phyloP scores from a whole-genome alignment of 2,329 filamentous ascomycete genomes.

The Grosmannia huntii region DNA sequence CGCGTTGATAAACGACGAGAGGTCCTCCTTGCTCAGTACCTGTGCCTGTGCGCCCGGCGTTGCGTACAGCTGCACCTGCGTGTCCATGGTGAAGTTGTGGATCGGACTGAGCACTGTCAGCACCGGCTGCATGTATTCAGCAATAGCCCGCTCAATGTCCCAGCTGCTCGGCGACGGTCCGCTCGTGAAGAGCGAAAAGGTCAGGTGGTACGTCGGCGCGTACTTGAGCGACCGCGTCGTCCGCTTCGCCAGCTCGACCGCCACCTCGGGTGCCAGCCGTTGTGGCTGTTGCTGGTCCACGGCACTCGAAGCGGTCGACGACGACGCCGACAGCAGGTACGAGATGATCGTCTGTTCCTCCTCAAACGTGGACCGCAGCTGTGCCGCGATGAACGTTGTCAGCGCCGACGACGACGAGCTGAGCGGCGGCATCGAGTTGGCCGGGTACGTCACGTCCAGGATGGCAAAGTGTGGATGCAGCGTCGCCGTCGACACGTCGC shows the following conservation, averaged over 20 bases:
- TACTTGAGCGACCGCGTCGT: conserved; percentile 82
- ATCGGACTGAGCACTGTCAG: conserved; percentile 68
- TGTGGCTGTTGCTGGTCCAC: neutral
- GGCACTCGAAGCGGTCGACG: conserved; percentile 29
- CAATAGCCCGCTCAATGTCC: conserved; percentile 76
- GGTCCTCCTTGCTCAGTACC: conserved; percentile 67
- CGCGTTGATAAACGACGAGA: conserved; percentile 92
- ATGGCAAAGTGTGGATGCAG: conserved; percentile 58
- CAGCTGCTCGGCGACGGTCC: conserved; percentile 69
- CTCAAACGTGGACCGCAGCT: conserved; percentile 65
- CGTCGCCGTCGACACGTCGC: conserved; percentile 45
- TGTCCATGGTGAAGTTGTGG: conserved; percentile 92
- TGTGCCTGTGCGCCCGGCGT: conserved; percentile 47
- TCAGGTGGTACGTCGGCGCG: conserved; percentile 85
- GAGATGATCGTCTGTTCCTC: conserved; percentile 84
- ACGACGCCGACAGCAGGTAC: conserved; percentile 52
- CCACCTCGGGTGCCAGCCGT: conserved; percentile 34
- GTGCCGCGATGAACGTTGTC: conserved; percentile 64
- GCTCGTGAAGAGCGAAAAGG: conserved; percentile 87
- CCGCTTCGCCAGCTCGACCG: conserved; percentile 50
- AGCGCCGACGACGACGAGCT: conserved; percentile 60
- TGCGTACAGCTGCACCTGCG: conserved; percentile 93
- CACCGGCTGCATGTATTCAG: conserved; percentile 70
- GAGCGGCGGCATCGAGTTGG: conserved; percentile 51
- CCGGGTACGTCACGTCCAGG: conserved; percentile 66